Evolutionary conservation across 768 basidiomycete species (phyloP), one percentile per base, ranked within the genome.

Genomic region (Fomitopsis serialis): DNA sequence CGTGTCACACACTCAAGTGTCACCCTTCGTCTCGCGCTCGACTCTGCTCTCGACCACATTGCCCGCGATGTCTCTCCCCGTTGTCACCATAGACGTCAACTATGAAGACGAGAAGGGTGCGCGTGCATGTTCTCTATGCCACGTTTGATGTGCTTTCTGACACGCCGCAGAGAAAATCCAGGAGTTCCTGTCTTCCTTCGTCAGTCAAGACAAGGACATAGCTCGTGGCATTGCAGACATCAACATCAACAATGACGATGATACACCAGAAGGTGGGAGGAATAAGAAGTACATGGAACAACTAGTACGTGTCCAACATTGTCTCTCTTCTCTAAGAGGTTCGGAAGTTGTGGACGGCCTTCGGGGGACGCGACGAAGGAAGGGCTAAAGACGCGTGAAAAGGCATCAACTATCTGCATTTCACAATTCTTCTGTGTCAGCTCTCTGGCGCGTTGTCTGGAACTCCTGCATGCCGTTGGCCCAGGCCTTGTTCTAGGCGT

Each of bases 251-350:
- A 85, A 81, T 44, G 71, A 72, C 54, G 71, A 74, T 19, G 69
- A 74, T 17, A 62, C 65, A 45, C 58, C 65, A 36, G 54, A 66
- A 3, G 70, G 75, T 55, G 68, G 61, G 42, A 75, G 69, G 50
- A 69, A 75, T 35, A 59, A 81, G 21, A 95, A 94, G 71, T 97
- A 97, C 68, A 86, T 90, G 78, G 72, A 77, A 24, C 89, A 91
- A 62, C 73, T 97, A 63, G 93, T 96, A 70, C 64, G 84, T 72
- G 3, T 44, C 25, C 7, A 17, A 40, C 15, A n/a, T 32, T 32
- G 11, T 32, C 6, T 32, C 11, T 40, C 37, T 8, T 17, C 37
- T 5, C 6, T 32, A 32, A 32, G 29, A 32, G 11, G 29, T 5
- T 5, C 11, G 5, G 29, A 32, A 11, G 29, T 11, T 11, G 11